Evolutionary conservation across 148 eudicot genomes (phyloP), one percentile per base, ranked within the genome.

Genomic region (Chenopodium album): DNA sequence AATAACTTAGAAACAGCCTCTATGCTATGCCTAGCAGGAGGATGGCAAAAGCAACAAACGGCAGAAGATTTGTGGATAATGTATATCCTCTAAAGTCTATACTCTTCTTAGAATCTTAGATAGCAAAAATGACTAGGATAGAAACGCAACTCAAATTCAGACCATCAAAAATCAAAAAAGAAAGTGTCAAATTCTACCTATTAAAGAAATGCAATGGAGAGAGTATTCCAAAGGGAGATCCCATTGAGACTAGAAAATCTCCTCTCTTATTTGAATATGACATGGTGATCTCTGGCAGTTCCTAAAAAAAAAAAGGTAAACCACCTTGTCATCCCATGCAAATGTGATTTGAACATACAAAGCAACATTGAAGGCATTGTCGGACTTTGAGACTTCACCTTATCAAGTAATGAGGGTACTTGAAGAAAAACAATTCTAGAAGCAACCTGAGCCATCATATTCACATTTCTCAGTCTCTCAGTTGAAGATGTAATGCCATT

Each of bases 221-320:
- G 80, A 96, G 89, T 84, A 91, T 84, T 82, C 99, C 99, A 82
- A 96, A 96, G 80, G 99, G 99, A 80, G 99, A 92, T 81, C 99
- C 99, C 91, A 96, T 81, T 50, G 94, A 92, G 85, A 96, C 81
- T 77, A 96, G 86, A 87, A 87, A 84, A 86, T 91, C 94, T 75
- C 99, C 99, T 85, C 90, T 92, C 89, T 89, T 89, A 82, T 64
- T 83, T 59, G 78, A 74, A 62, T 76, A 69, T 85, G 92, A 88
- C 52, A 81, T 82, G 71, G 79, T 86, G 69, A 96, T 76, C 79
- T 89, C 85, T 26, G 88, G 92, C 66, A 78, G 81, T 83, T 87
- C 92, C 98, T 96, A 88, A 71, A 89, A 74, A 28, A 74, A 28
- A 89, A 87, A 79, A 88, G 84, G 83, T 56, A 56, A 56, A 1